Base-by-base conservation (phyloP, 495 filamentous ascomycete genomes). In the Penicillium cinerascens region DNA sequence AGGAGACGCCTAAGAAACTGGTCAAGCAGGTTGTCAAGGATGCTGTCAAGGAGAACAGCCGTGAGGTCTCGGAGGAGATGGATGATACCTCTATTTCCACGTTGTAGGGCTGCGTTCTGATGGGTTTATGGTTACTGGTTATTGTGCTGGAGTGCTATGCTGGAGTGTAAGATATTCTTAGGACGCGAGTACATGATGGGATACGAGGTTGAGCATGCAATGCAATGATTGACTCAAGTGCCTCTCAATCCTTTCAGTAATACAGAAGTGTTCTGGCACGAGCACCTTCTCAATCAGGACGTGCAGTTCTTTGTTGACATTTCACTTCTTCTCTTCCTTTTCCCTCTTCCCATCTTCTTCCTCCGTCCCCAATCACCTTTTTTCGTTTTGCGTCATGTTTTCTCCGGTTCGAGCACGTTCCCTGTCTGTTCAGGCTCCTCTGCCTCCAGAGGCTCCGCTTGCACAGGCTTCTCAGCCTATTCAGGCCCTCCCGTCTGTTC, bases 1-100 rank as follows among this genome's bases (percentile, higher is more conserved):
- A 62, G 27, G 55, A 52, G 43, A 39, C 42, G 7, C 21, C 47
- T 29, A 53, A 57, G 45, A 52, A 56, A 36, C 21, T 37, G 38
- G 41, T 45, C 25, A 47, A 54, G 33, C 38, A 33, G 22, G 27
- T 38, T 38, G 18, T 17, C 15, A 25, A n/a, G n/a, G n/a, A 27
- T 3, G 15, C n/a, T 27, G 17, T 26, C 40, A 60, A 59, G 46
- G 58, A 60, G 29, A 40, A 26, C 47, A 49, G 18, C 23, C 37
- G 27, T 15, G 49, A 44, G 44, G 50, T 51, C 18, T 42, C 48
- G 10, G 55, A 56, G 10, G 59, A 39, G 16, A 9, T 18, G 16
- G 37, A 16, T 18, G 16, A 8, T 38, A 5, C n/a, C 18, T 39
- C 37, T 20, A 39, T 39, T 16, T 16, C 29, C 29, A 33, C 29